Percentiles rank a stretch among this genome's conserved stretches.
phyloP scores from a whole-genome alignment of 345 rosid genomes.

The Melaleuca quinquenervia region DNA sequence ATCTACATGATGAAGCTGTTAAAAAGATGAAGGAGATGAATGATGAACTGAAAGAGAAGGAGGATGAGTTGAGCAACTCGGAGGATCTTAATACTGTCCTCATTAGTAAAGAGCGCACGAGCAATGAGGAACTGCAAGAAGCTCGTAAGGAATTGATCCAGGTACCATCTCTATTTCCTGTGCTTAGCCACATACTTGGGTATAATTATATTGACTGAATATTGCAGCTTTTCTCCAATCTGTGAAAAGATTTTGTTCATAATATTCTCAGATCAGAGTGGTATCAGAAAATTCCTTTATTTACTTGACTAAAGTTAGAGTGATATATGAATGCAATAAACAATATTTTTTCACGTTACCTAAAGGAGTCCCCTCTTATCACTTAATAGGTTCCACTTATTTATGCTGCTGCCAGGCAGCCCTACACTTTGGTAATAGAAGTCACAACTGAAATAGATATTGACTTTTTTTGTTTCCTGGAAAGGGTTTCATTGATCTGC shows the following conservation, averaged over 20 bases:
- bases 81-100: conserved; percentile 25
- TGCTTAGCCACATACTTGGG: background rate
- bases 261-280: background rate
- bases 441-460: background rate
- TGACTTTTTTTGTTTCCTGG: background rate
- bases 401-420: background rate
- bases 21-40: conserved; percentile 58
- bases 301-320: background rate
- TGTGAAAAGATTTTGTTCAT: background rate
- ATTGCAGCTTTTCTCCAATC: background rate
- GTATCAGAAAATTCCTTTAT: background rate
- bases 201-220: background rate
- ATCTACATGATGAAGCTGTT: conserved; percentile 57
- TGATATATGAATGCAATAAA: background rate
- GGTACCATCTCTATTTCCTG: conserved; percentile 5
- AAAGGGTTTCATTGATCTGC: conserved; percentile 39
- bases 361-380: background rate
- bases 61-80: conserved; percentile 23
- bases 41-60: conserved; percentile 43
- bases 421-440: background rate
- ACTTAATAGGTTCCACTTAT: background rate
- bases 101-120: conserved; percentile 32
- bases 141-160: conserved; percentile 30
- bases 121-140: conserved; percentile 46
- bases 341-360: background rate